A percentile compares a stretch with the other conserved stretches of the same genome.
Conservation (phyloP, 2,329 filamentous ascomycete genomes). For the Elsinoe necatrix region DNA sequence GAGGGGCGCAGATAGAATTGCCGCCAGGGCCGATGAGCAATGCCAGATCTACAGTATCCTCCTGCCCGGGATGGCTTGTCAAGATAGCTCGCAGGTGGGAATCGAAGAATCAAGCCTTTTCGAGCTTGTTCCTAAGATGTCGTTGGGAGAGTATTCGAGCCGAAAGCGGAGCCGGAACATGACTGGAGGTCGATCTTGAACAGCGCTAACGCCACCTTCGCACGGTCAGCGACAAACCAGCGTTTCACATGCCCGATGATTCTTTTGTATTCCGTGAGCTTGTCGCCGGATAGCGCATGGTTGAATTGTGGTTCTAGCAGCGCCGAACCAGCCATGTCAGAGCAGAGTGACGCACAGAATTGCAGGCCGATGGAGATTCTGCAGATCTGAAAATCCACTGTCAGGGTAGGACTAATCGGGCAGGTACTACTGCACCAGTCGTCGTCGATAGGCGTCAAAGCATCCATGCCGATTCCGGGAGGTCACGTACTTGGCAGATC, state of each 20-base stretch:
- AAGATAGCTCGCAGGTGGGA: not conserved
- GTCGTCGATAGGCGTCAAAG: conserved; percentile 1
- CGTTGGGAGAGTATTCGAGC: not conserved
- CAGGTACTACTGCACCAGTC: conserved; percentile 3
- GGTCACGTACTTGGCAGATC: conserved; percentile 6
- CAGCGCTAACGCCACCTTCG: not conserved
- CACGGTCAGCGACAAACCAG: not conserved
- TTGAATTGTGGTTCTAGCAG: not conserved
- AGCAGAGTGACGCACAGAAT: conserved; percentile 3
- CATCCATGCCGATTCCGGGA: conserved; percentile 12
- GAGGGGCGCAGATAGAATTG: not conserved
- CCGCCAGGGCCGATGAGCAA: not conserved
- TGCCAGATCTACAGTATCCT: not conserved
- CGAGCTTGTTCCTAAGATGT: not conserved
- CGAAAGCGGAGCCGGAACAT: not conserved
- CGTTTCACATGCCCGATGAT: not conserved
- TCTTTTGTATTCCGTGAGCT: not conserved
- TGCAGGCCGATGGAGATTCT: conserved; percentile 1
- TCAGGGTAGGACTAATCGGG: conserved; percentile 2
- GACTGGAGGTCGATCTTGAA: not conserved
- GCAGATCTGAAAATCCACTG: conserved; percentile 12
- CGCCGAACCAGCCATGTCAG: not conserved
- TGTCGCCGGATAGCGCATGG: not conserved
- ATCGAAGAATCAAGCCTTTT: conserved; percentile 2
- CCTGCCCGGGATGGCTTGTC: not conserved